Evolutionary conservation across 1,139 yeast genomes (phyloP).

Genomic region (Maudiozyma humilis): DNA sequence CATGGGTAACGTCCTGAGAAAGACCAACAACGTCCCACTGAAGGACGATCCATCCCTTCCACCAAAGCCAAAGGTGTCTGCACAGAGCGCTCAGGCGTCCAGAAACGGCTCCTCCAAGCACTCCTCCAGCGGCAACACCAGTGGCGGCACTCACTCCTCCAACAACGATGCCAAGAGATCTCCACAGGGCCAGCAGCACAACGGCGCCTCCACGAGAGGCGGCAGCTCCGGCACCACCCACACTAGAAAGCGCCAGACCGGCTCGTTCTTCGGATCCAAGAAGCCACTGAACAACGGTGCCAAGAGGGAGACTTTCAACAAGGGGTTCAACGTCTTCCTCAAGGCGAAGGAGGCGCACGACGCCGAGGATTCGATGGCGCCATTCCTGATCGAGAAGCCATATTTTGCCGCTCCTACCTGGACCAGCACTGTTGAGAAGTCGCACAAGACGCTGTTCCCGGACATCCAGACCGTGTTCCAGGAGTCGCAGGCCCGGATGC

Average conservation of each 20-base stretch:
- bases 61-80: conserved; percentile 13
- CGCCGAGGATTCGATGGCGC: conserved; percentile 27
- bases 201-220: conserved; percentile 11
- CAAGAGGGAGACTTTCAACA: conserved; percentile 33
- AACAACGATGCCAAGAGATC: conserved; percentile 10
- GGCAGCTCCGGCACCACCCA: conserved; percentile 6
- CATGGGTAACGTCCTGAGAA: conserved; percentile 53
- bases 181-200: too few relatives aligned
- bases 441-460: conserved; percentile 44
- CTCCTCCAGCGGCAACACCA: too few relatives aligned
- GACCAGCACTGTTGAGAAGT: conserved; percentile 51
- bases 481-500: conserved; percentile 26
- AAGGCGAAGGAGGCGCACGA: conserved; percentile 32
- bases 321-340: conserved; percentile 52
- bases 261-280: conserved; percentile 26
- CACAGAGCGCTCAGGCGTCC: conserved; percentile 4
- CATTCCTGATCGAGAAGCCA: conserved; percentile 49
- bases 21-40: conserved; percentile 6
- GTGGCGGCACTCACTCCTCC: too few relatives aligned
- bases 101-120: too few relatives aligned
- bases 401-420: conserved; percentile 77
- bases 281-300: conserved; percentile 40
- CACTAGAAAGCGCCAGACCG: conserved; percentile 23
- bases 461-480: conserved; percentile 27
- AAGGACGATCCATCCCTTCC: conserved; percentile 18